Base-by-base conservation (phyloP, 2,329 filamentous ascomycete species). In the Verruconis gallopava region DNA sequence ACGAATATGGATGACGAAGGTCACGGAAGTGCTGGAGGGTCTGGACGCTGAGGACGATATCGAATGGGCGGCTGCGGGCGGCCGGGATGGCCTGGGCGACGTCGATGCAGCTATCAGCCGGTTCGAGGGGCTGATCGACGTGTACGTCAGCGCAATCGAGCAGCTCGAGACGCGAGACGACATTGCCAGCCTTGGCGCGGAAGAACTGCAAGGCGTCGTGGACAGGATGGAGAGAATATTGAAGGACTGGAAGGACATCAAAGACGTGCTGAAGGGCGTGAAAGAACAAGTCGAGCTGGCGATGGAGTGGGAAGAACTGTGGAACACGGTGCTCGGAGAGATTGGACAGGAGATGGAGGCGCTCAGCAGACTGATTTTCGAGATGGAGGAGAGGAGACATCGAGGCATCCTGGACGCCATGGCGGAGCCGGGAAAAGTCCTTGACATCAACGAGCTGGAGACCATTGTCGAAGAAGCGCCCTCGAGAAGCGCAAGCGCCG, bases 271-370 rank as follows among this genome's bases (percentile, higher is more conserved):
- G 39, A 81, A 81, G 48, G 79, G 65, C 19, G 81, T 94, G 43
- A 93, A 93, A 57, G 75, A 75, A 37, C 89, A 96, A 55, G 89
- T 98, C 14, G 91, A 96, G 60, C 78, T 94, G 45, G 91, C 91
- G 37, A 93, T 96, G 86, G 91, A 98, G 56, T 98, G 89, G 89
- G 88, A 95, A 59, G 88, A 96, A 62, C 69, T 98, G 25, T 96
- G 91, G 89, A 85, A 85, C 52, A 85, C 75, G 48, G 89, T 96
- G 3, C 68, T 98, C 2, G 89, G 88, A 35, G 89, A 96, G 57
- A 94, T 96, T 47, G 84, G 88, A 40, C 77, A 80, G 47, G 91
- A 98, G 62, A 79, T 86, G 55, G 83, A 91, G 49, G 79, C 81
- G 35, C 69, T 93, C 13, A 77, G 75, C 53, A 73, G 82, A 30